Percentiles rank a stretch among this genome's conserved stretches.
phyloP scores from a whole-genome alignment of 768 basidiomycete species.

The Cyclocybe cylindracea region DNA sequence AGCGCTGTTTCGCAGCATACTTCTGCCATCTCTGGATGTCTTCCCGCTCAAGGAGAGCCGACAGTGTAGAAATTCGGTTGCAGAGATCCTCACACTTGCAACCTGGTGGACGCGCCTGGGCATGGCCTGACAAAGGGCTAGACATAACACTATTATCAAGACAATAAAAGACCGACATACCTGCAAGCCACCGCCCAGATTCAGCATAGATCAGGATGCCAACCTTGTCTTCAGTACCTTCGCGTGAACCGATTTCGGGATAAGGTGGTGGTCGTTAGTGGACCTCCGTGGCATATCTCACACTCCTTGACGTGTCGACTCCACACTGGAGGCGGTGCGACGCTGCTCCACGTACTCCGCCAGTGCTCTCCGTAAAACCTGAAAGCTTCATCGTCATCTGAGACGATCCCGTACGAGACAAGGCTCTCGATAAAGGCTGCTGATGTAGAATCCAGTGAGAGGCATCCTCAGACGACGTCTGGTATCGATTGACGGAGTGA shows the following conservation, averaged over 20 bases:
- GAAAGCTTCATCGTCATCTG: constrained; percentile 41
- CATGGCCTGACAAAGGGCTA: too few relatives aligned
- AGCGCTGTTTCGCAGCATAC: constrained; percentile 52
- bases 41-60: constrained; percentile 47
- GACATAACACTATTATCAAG: not conserved
- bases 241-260: constrained; percentile 52
- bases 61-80: constrained; percentile 49
- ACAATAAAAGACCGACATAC: constrained; percentile 46
- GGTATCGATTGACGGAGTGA: constrained; percentile 15
- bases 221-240: constrained; percentile 59
- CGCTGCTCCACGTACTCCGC: constrained; percentile 44
- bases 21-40: constrained; percentile 58
- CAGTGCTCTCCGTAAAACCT: constrained; percentile 42
- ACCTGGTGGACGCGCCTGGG: constrained; percentile 45
- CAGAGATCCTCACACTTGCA: constrained; percentile 53
- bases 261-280: constrained; percentile 61
- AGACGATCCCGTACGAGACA: constrained; percentile 44
- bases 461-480: constrained; percentile 20
- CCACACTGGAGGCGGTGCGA: constrained; percentile 55
- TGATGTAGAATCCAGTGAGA: constrained; percentile 41
- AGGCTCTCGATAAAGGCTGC: constrained; percentile 50
- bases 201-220: constrained; percentile 54
- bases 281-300: constrained; percentile 58
- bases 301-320: constrained; percentile 53
- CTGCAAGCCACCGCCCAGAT: constrained; percentile 62